phyloP scores from a whole-genome alignment of 352 stramenopile species.

The Halophytophthora polymorphica region DNA sequence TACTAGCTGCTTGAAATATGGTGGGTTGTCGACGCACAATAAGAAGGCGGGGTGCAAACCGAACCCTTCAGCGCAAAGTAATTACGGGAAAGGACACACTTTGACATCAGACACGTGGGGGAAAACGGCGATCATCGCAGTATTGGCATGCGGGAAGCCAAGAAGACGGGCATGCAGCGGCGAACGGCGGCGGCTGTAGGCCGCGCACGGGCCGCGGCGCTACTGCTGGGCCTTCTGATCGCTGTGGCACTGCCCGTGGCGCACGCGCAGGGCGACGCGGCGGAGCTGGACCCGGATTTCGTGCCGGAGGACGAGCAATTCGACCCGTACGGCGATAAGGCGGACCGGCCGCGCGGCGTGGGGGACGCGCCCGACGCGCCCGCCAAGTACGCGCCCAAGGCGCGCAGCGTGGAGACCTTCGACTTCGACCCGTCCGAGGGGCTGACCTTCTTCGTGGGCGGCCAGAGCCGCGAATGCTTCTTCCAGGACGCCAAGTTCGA shows the following conservation, averaged over 20 bases:
- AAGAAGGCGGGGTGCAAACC: too few relatives aligned
- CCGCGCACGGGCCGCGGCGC: slow-evolving; percentile 6
- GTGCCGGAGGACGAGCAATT: slow-evolving; percentile 26
- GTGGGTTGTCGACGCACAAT: too few relatives aligned
- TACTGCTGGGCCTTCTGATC: too few relatives aligned
- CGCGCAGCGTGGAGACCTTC: slow-evolving; percentile 54
- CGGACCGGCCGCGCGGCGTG: slow-evolving; percentile 13
- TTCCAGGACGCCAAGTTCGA: slow-evolving; percentile 72
- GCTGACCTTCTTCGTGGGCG: slow-evolving; percentile 68
- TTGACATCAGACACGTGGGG: too few relatives aligned
- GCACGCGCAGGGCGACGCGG: slow-evolving; percentile 31
- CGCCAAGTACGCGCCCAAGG: slow-evolving; percentile 33
- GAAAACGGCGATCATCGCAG: too few relatives aligned
- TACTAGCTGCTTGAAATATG: too few relatives aligned
- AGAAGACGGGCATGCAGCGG: slow-evolving; percentile 2
- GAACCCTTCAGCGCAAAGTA: too few relatives aligned
- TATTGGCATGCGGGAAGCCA: too few relatives aligned
- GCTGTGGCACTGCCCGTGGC: too few relatives aligned
- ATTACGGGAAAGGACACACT: too few relatives aligned
- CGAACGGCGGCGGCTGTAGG: neutral
- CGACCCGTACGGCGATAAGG: slow-evolving; percentile 50
- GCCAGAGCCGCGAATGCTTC: slow-evolving; percentile 48
- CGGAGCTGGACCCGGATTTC: slow-evolving; percentile 29
- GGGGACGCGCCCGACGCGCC: slow-evolving; percentile 11
- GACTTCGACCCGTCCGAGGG: slow-evolving; percentile 84